A percentile compares a stretch with the other conserved stretches of the same genome.
Evolutionary conservation across 257 asterid species (phyloP).

Genomic region (Przewalskia tangutica): DNA sequence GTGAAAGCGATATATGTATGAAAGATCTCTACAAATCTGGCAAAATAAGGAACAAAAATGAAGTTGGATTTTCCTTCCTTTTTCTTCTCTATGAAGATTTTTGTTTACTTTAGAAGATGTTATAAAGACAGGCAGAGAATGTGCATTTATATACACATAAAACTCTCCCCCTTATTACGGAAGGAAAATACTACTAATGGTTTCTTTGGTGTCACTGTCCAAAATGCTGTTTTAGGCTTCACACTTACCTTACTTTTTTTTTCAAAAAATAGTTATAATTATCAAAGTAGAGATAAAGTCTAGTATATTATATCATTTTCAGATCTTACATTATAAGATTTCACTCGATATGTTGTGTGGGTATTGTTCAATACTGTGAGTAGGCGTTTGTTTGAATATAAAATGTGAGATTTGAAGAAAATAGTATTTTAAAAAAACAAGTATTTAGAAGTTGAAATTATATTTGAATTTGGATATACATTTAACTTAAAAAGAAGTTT

Average conservation of each 20-base stretch:
- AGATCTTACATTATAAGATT: too few species aligned
- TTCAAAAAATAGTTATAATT: too few species aligned
- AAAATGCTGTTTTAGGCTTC: slow-evolving; percentile 6
- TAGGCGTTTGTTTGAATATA: too few species aligned
- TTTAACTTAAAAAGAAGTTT: too few species aligned
- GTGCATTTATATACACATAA: slow-evolving; percentile 13
- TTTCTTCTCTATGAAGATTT: neutral
- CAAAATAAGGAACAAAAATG: neutral
- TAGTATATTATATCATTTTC: too few species aligned
- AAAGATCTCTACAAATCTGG: slow-evolving; percentile 26
- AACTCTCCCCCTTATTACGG: neutral
- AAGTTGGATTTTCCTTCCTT: neutral
- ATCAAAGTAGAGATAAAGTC: too few species aligned
- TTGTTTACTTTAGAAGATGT: neutral
- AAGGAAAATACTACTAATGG: slow-evolving; percentile 5
- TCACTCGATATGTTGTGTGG: too few species aligned
- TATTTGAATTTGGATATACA: too few species aligned
- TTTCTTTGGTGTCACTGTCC: slow-evolving; percentile 3
- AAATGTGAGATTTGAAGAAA: too few species aligned
- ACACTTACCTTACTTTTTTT: neutral
- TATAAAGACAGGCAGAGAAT: neutral
- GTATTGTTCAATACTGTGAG: too few species aligned
- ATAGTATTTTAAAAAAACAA: too few species aligned
- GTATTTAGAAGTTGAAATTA: too few species aligned
- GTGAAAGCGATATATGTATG: neutral